phyloP scores from a whole-genome alignment of 1,139 yeast genomes.

The Blastobotrys arbuscula region DNA sequence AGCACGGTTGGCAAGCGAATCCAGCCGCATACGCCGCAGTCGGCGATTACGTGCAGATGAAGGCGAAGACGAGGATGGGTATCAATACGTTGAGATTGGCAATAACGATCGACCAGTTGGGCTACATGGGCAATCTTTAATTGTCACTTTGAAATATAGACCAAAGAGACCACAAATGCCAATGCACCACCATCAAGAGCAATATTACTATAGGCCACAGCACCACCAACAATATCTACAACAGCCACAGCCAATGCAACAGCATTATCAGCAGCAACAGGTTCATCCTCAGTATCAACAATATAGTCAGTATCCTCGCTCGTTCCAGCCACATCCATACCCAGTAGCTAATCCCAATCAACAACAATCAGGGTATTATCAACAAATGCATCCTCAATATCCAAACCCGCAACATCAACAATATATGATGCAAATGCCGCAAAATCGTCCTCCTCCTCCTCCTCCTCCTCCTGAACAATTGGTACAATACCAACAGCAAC shows the following conservation, averaged over 20 bases:
- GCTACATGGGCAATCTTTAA: conserved; percentile 9
- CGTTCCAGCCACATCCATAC: not conserved
- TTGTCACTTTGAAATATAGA: conserved; percentile 12
- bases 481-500: not conserved
- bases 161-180: conserved; percentile 6
- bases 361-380: not conserved
- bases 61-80: conserved; percentile 4
- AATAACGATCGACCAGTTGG: conserved; percentile 12
- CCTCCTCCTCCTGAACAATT: not conserved
- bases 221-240: not conserved
- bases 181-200: conserved; percentile 2
- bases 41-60: conserved; percentile 16
- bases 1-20: not conserved
- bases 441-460: not conserved
- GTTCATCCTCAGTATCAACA: not conserved
- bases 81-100: conserved; percentile 8
- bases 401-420: conserved; percentile 6
- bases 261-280: not conserved
- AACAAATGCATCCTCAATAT: conserved; percentile 1
- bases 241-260: conserved; percentile 4
- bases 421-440: not conserved
- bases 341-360: not conserved
- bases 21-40: conserved; percentile 15
- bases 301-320: not conserved
- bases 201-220: conserved; percentile 4